These are phyloP conservation scores for Blastobotrys robertii DNA, from an alignment of 805 yeast genomes.

Conservation along the genomic window DNA sequence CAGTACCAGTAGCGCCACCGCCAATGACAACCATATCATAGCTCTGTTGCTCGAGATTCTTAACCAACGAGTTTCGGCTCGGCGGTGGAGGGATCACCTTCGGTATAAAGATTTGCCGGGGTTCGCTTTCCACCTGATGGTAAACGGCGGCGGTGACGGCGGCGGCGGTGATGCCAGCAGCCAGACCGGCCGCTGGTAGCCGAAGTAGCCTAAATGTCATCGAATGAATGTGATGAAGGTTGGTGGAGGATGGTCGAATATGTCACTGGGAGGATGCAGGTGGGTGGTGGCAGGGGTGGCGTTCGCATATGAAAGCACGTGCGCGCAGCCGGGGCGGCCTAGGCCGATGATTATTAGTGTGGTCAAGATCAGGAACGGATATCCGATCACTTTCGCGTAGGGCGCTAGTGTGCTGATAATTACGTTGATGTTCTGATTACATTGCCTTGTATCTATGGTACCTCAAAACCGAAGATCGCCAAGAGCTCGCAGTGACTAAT, in stretches of 20 bases:
- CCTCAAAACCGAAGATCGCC: too few species aligned
- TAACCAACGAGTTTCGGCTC: constrained; percentile 20
- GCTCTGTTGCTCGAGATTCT: constrained; percentile 31
- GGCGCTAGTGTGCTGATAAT: too few species aligned
- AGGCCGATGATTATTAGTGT: too few species aligned
- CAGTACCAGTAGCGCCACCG: constrained; percentile 95
- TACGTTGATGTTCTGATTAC: too few species aligned
- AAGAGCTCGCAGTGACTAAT: too few species aligned
- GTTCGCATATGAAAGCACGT: too few species aligned
- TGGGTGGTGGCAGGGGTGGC: too few species aligned
- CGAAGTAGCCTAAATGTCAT: background rate
- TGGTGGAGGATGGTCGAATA: background rate
- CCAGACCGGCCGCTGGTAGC: background rate
- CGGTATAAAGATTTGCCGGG: background rate
- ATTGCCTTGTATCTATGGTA: too few species aligned
- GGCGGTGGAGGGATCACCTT: constrained; percentile 17
- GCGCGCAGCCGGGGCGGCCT: too few species aligned
- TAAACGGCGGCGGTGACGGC: background rate
- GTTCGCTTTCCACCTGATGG: background rate
- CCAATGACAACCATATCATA: constrained; percentile 84
- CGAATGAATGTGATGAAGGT: background rate
- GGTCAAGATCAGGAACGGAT: too few species aligned
- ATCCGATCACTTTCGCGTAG: too few species aligned
- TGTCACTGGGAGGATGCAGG: background rate
- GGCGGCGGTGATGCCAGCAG: background rate